These are phyloP conservation scores for Chaetomium cochliodes DNA, from an alignment of 495 filamentous ascomycete species.

Conservation along the genomic window DNA sequence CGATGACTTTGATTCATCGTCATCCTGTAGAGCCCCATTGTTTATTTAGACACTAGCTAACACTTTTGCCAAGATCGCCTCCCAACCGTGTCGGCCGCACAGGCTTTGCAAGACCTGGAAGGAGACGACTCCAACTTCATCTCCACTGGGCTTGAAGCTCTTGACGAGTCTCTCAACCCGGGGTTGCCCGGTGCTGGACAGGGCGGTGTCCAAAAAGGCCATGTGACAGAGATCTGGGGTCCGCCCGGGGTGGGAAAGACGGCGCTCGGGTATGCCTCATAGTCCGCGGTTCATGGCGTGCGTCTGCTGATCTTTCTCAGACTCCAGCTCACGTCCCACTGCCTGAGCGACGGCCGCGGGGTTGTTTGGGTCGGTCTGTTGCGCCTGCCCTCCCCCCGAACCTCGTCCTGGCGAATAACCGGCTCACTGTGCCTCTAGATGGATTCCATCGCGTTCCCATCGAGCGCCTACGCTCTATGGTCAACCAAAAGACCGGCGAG, in stretches of 20 bases:
- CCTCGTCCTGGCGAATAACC: neutral
- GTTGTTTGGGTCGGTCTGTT: slow-evolving; percentile 86
- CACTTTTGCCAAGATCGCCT: slow-evolving; percentile 60
- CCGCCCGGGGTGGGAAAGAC: slow-evolving; percentile 90
- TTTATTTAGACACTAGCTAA: neutral
- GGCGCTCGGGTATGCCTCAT: slow-evolving; percentile 61
- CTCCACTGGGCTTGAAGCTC: slow-evolving; percentile 61
- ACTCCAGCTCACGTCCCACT: slow-evolving; percentile 65
- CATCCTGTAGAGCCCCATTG: neutral
- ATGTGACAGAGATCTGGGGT: slow-evolving; percentile 86
- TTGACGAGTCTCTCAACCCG: slow-evolving; percentile 50
- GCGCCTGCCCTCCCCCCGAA: slow-evolving; percentile 14
- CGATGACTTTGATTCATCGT: neutral
- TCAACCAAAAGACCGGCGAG: slow-evolving; percentile 9
- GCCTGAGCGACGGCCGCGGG: slow-evolving; percentile 57
- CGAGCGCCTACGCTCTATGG: slow-evolving; percentile 29
- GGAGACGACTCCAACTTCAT: slow-evolving; percentile 49
- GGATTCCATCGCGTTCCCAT: slow-evolving; percentile 36
- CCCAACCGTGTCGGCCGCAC: slow-evolving; percentile 82
- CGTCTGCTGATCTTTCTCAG: slow-evolving; percentile 41
- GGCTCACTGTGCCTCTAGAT: slow-evolving; percentile 33
- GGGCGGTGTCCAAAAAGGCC: slow-evolving; percentile 67
- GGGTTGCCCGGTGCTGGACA: slow-evolving; percentile 22
- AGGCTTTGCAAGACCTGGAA: slow-evolving; percentile 68
- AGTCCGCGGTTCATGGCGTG: neutral